Base-by-base conservation (phyloP, 2,329 filamentous ascomycete species). In the Exophiala calicioides region DNA sequence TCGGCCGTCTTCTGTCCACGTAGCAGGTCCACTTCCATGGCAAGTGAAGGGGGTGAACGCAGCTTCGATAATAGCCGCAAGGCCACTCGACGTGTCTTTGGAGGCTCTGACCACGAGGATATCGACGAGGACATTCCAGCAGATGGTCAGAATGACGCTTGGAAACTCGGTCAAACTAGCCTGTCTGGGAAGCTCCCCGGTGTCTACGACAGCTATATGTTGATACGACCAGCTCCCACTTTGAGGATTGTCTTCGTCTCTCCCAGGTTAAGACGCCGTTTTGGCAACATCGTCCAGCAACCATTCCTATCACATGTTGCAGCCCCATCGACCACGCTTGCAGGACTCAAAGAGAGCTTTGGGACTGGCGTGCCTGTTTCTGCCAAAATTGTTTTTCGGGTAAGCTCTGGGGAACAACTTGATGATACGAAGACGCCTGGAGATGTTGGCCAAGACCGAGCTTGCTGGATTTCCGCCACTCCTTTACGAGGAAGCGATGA, bases 401-500 rank as follows among this genome's bases (percentile, higher is more conserved):
- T 51, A 12, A 9, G 54, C 23, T 37, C 44, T 39, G 32, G 54
- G 3, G 23, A 55, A n/a, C 21, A 39, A 30, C 24, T 50, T 23
- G 30, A 58, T 18, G 53, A 56, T 15, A 58, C 40, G 12, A 37
- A 20, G 41, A 48, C 39, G 37, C 38, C 53, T 18, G 47, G 53
- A 38, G 33, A 50, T 23, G 30, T 44, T n/a, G 47, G 51, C 19
- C 44, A 44, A 9, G 44, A 47, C 15, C 46, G 46, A 41, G 36
- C 63, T 16, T 62, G 69, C 30, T 74, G 70, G 65, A 62, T 73
- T 5, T 70, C 72, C 38, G 72, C 69, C 44, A 74, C 71, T 13
- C 71, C 71, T 1, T 46, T 74, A 7, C 50, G 71, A 8, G 71
- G 69, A 4, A 61, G 58, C 15, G 69, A 73, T 44, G 68, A 69